A percentile compares a stretch with the other conserved stretches of the same genome.
Conservation (phyloP, 805 yeast species). For the Yarrowia sp. region DNA sequence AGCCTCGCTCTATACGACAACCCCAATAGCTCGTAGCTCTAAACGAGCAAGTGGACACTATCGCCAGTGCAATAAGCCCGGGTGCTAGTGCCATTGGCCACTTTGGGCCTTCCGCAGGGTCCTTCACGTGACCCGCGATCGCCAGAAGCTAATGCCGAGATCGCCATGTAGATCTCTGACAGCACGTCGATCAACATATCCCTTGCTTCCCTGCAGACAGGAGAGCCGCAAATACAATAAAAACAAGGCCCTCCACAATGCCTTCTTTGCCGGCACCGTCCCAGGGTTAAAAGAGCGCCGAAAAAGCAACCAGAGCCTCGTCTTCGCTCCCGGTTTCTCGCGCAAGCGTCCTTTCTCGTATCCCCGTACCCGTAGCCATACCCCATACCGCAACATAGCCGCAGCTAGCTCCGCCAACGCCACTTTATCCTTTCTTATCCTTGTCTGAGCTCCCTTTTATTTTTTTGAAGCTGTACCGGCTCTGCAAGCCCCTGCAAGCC, state of each 20-base stretch:
- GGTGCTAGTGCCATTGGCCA: too few relatives aligned
- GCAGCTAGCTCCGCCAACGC: too few relatives aligned
- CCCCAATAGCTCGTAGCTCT: too few relatives aligned
- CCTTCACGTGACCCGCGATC: neutral
- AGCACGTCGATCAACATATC: neutral
- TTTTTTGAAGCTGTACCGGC: neutral
- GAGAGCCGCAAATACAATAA: neutral
- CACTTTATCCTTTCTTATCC: neutral
- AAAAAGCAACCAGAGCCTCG: too few relatives aligned
- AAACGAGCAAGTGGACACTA: neutral
- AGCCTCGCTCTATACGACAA: too few relatives aligned
- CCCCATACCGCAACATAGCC: neutral
- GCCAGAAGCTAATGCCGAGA: neutral
- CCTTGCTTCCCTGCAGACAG: conserved; percentile 6
- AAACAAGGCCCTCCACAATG: too few relatives aligned
- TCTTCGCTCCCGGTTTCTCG: too few relatives aligned
- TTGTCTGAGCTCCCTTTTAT: neutral
- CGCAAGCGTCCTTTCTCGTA: too few relatives aligned
- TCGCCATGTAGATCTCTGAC: neutral
- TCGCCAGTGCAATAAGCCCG: neutral
- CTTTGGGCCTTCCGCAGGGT: neutral
- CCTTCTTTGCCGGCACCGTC: too few relatives aligned
- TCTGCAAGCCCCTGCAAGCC: conserved; percentile 6
- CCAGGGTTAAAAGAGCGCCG: too few relatives aligned
- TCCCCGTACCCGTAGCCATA: neutral